A percentile compares a stretch with the other conserved stretches of the same genome.
These are phyloP conservation scores for Graphium sp. DNA, from an alignment of 2,329 filamentous ascomycete genomes.

Conservation along the genomic window DNA sequence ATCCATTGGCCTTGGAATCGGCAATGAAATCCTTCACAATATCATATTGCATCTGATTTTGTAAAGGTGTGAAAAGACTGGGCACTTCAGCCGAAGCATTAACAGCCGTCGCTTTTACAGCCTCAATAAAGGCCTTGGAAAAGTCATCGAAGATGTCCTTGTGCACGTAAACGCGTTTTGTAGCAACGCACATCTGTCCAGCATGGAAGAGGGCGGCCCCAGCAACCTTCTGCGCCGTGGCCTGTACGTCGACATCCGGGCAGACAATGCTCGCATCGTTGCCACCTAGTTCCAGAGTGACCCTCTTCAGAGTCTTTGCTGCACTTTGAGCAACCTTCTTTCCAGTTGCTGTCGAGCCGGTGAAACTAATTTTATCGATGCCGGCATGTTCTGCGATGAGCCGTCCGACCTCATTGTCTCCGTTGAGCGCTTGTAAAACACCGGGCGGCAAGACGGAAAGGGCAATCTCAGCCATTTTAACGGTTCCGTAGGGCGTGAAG, in stretches of 20 bases:
- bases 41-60: conserved; percentile 49
- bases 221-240: conserved; percentile 19
- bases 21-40: conserved; percentile 25
- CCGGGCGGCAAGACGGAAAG: conserved; percentile 42
- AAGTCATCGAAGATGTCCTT: conserved; percentile 41
- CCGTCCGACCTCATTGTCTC: conserved; percentile 42
- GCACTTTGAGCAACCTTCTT: conserved; percentile 43
- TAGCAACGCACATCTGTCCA: conserved; percentile 19
- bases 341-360: conserved; percentile 41
- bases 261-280: conserved; percentile 45
- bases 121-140: conserved; percentile 17
- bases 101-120: conserved; percentile 15
- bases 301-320: conserved; percentile 39
- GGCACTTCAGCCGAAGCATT: too few relatives aligned
- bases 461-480: conserved; percentile 45
- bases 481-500: conserved; percentile 37
- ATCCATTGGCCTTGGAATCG: conserved; percentile 36
- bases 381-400: conserved; percentile 39
- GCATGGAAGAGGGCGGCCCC: conserved; percentile 34
- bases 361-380: conserved; percentile 47
- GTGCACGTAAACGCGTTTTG: conserved; percentile 46
- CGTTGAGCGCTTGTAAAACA: conserved; percentile 43
- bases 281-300: conserved; percentile 44
- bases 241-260: conserved; percentile 34
- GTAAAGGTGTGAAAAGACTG: conserved; percentile 37